A percentile compares a stretch with the other conserved stretches of the same genome.
Conservation (phyloP, 768 basidiomycete species). For the Suillus weaverae region DNA sequence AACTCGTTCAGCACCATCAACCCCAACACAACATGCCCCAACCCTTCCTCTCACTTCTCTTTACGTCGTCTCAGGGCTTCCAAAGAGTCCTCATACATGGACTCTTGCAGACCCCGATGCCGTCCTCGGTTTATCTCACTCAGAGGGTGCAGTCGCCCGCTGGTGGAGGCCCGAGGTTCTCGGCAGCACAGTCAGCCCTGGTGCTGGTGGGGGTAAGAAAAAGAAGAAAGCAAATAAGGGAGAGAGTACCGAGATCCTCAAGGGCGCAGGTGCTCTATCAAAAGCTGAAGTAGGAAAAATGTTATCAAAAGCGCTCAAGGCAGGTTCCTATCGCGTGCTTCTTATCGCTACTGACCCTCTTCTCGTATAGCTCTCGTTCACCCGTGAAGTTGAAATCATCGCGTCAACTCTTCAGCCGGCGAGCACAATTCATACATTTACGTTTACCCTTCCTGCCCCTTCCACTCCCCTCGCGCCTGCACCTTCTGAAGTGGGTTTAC, state of each 20-base stretch:
- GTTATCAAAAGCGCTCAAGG: conserved; percentile 89
- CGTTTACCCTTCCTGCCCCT: conserved; percentile 80
- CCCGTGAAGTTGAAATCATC: conserved; percentile 91
- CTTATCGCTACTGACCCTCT: neutral
- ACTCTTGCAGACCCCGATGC: conserved; percentile 84
- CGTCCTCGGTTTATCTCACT: conserved; percentile 77
- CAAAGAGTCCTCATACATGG: conserved; percentile 89
- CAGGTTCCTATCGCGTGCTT: conserved; percentile 27
- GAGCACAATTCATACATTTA: conserved; percentile 89
- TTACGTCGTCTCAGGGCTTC: conserved; percentile 86
- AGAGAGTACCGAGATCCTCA: conserved; percentile 55
- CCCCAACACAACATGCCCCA: conserved; percentile 62
- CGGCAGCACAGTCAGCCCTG: conserved; percentile 83
- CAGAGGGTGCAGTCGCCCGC: conserved; percentile 80
- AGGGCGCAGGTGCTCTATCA: conserved; percentile 76
- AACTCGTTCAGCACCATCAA: conserved; percentile 46
- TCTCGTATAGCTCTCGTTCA: conserved; percentile 72
- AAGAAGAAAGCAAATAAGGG: conserved; percentile 62
- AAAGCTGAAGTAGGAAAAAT: conserved; percentile 90
- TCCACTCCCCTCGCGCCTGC: conserved; percentile 76
- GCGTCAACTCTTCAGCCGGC: conserved; percentile 94
- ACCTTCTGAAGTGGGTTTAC: conserved; percentile 55
- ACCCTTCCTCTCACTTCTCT: conserved; percentile 78
- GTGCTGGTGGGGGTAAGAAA: conserved; percentile 78
- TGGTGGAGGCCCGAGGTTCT: conserved; percentile 94